Conservation (phyloP, 768 basidiomycete species). For the Suillus subluteus region DNA sequence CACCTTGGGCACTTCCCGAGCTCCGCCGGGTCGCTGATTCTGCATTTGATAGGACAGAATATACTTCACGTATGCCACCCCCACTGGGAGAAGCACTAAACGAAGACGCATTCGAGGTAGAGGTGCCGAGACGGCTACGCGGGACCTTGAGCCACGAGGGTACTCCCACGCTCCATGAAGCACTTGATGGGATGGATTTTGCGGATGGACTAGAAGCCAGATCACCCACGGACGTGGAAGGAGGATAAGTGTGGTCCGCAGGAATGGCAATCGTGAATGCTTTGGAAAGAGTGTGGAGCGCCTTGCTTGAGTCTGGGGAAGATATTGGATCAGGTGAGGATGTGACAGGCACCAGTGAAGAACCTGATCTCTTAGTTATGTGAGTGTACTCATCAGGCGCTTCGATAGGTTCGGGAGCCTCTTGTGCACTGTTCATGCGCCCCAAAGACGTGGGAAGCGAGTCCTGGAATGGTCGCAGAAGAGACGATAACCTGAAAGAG, state of each 20-base stretch:
- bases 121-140: slow-evolving; percentile 43
- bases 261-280: slow-evolving; percentile 33
- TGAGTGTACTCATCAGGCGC: slow-evolving; percentile 72
- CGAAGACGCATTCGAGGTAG: slow-evolving; percentile 32
- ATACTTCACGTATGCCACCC: slow-evolving; percentile 60
- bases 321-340: slow-evolving; percentile 36
- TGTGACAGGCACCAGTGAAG: slow-evolving; percentile 62
- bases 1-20: slow-evolving; percentile 45
- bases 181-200: slow-evolving; percentile 44
- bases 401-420: slow-evolving; percentile 35
- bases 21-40: slow-evolving; percentile 21
- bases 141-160: slow-evolving; percentile 70
- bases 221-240: slow-evolving; percentile 61
- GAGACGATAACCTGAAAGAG: slow-evolving; percentile 63
- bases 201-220: slow-evolving; percentile 41
- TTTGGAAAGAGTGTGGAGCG: slow-evolving; percentile 7
- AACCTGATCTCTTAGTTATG: slow-evolving; percentile 57
- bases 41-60: slow-evolving; percentile 43
- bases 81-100: slow-evolving; percentile 27
- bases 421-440: slow-evolving; percentile 30
- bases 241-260: slow-evolving; percentile 79
- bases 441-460: slow-evolving; percentile 42
- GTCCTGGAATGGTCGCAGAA: slow-evolving; percentile 74
- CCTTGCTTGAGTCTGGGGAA: slow-evolving; percentile 15
- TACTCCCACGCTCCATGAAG: slow-evolving; percentile 65